Evolutionary conservation across 2,329 filamentous ascomycete genomes (phyloP), one percentile per base, ranked within the genome.

Genomic region (Trichoderma atrobrunneum): DNA sequence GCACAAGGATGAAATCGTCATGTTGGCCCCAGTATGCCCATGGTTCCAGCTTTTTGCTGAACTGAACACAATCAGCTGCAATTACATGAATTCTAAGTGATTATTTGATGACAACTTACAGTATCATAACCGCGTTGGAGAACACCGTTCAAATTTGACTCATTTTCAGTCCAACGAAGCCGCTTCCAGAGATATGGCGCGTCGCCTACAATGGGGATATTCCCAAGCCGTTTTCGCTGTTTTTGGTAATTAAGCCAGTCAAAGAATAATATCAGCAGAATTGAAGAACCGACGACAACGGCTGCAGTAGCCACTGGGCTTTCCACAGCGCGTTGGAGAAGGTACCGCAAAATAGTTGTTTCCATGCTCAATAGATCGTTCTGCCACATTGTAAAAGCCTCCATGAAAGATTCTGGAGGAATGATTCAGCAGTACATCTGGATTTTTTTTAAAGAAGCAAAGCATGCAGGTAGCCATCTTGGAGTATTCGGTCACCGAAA

Each of bases 111-210:
- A 10, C 7, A 43, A 7, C 61, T 60, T 68, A 67, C 63, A 6
- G 54, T 62, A 30, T 72, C 51, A 5, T 72, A 72, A 32, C 70
- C 70, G 24, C 54, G 24, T 36, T 72, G 70, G 11, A 72, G 7
- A 11, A 72, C 62, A 1, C 54, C 26, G 14, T 57, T 65, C 14
- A 72, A 26, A 6, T 72, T 54, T 4, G 54, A 61, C 16, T 72
- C 51, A 34, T 59, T 67, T 24, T 72, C 70, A 2, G 70, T 72
- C 70, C 70, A 72, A 21, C 70, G 43, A 63, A 72, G 54, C 18
- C 70, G 70, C 48, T 54, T 67, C 62, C 62, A 68, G 1, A 72
- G 62, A 62, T 72, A 72, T 8, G 70, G 70, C n/a, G 70, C 70
- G 26, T 72, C 70, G 8, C 70, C 70, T 12, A 72, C 70, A 14